Conservation (phyloP, 2,329 filamentous ascomycete genomes). For the Aspergillus arachidicola region DNA sequence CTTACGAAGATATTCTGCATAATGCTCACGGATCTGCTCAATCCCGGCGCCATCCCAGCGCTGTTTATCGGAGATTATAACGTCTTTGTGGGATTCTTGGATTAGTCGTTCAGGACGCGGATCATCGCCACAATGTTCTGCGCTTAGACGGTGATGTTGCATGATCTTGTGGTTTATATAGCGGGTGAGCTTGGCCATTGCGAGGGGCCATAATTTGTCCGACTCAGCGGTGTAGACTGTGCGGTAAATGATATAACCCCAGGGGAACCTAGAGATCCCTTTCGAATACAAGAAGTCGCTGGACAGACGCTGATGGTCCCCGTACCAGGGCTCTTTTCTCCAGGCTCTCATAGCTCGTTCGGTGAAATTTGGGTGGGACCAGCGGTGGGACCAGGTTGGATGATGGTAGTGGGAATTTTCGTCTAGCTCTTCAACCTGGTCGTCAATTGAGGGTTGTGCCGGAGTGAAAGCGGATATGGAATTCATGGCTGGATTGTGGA, state of each 20-base stretch:
- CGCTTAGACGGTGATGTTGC: too few relatives aligned
- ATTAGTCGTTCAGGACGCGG: too few relatives aligned
- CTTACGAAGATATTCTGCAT: background rate
- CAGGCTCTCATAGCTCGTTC: background rate
- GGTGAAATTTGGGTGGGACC: background rate
- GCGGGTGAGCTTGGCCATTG: conserved; percentile 18
- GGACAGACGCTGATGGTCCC: background rate
- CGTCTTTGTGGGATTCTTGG: too few relatives aligned
- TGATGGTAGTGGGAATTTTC: background rate
- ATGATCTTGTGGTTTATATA: conserved; percentile 4
- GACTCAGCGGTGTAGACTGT: conserved; percentile 27
- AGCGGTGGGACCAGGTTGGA: background rate
- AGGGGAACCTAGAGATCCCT: background rate
- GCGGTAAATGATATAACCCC: conserved; percentile 25
- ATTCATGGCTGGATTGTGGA: background rate
- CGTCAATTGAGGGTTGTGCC: background rate
- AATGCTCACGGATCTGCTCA: conserved; percentile 10
- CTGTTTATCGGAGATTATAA: background rate
- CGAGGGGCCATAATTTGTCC: conserved; percentile 17
- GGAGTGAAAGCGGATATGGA: background rate
- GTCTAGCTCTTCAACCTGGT: background rate
- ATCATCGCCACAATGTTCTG: too few relatives aligned
- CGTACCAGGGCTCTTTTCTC: background rate
- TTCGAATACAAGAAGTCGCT: background rate
- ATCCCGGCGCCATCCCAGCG: background rate